Percentiles rank a stretch among this genome's conserved stretches.
Conservation (phyloP, 441 rosid genomes). For the Gossypium schwendimanii region DNA sequence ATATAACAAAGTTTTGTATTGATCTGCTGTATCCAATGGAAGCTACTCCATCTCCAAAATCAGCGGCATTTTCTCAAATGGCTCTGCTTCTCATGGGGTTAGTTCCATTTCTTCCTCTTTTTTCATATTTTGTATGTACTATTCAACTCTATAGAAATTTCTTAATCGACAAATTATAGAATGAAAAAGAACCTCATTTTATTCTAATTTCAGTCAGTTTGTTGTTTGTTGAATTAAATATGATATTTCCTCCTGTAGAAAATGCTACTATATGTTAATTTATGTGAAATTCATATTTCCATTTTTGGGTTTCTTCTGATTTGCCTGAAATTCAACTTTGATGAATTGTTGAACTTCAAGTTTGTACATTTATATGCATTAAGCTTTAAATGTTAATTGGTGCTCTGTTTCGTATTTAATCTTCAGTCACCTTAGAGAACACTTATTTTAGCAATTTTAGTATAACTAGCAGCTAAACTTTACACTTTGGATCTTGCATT, state of each 20-base stretch:
- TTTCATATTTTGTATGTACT: neutral
- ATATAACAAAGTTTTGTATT: neutral
- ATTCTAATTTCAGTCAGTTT: neutral
- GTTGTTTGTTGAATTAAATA: neutral
- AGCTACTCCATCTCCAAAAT: slow-evolving; percentile 11
- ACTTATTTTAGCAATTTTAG: neutral
- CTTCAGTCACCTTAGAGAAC: neutral
- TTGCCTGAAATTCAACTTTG: neutral
- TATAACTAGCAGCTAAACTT: neutral
- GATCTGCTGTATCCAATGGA: slow-evolving; percentile 13
- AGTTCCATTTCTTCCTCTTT: neutral
- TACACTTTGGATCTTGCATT: neutral
- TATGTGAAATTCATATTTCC: neutral
- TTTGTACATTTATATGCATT: neutral
- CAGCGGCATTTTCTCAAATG: slow-evolving; percentile 27
- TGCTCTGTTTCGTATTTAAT: too few species aligned
- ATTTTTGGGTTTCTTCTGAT: neutral
- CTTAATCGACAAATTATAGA: neutral
- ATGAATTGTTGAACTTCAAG: neutral
- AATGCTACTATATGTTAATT: neutral
- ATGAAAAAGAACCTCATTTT: neutral
- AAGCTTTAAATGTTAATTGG: neutral
- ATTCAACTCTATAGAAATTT: neutral
- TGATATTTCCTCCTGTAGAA: neutral
- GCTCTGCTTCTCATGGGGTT: slow-evolving; percentile 47